Evolutionary conservation across 23 red algal species (phyloP), one percentile per base, ranked within the genome.

Genomic region (Cyanidiococcus yangmingshanensis): DNA sequence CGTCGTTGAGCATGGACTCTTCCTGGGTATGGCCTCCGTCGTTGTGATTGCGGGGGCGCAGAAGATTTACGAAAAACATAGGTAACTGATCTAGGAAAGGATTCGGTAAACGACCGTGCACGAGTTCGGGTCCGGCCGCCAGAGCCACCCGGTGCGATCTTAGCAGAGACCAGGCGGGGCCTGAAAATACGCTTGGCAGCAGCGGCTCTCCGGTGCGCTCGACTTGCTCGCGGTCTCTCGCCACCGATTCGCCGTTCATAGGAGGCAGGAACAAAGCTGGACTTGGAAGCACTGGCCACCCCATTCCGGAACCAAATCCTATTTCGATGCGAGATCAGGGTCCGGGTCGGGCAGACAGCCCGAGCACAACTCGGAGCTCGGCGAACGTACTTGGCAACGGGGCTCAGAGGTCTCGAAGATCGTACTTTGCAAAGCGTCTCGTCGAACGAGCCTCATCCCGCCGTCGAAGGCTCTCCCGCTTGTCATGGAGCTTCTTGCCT

Each of bases 1-100:
- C 39, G 87, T 96, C 40, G 92, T 96, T 0, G 92, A 96, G 79
- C 92, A 96, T 77, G 92, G 92, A 25, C 68, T 96, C 33, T 96
- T 96, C 71, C 63, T 96, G 0, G 87, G 83, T 54, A 96, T 96
- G 92, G 85, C 92, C 27, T 86, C 75, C 50, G 87, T 83, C 39
- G 87, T 87, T 38, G 83, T 96, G n/a, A 68, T 96, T 21, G 87
- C 92, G 37, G 92, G 92, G 24, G 51, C 40, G 29, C 17, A 90
- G 31, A 87, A 87, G 2, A 76, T 96, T 29, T 74, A 90, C 25
- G 92, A 90, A 18, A 90, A 86, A 38, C 58, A 88, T 25, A 58
- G 25, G 1, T 40, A 40, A 59, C 7, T 7, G 63, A 7, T 32
- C 63, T 12, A 7, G 63, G 32, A 27, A 2, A 7, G n/a, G 27